phyloP scores from a whole-genome alignment of 345 rosid genomes.

The Angophora floribunda region DNA sequence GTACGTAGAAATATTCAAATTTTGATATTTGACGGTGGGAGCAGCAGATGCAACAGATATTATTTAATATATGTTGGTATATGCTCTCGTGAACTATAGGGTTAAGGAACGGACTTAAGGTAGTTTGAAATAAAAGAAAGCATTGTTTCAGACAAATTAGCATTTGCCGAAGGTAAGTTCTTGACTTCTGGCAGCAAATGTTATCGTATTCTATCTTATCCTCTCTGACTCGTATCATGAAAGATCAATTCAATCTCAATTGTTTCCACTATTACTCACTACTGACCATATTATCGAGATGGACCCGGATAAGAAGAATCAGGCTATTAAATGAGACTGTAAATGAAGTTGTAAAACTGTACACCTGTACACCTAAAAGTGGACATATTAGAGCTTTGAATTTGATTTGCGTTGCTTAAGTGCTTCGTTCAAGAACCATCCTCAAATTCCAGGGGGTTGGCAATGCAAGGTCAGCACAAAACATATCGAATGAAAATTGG shows the following conservation, averaged over 20 bases:
- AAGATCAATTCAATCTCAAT: too few species aligned
- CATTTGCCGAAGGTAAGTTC: not conserved
- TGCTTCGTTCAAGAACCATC: not conserved
- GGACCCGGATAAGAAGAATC: fast-evolving
- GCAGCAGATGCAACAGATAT: not conserved
- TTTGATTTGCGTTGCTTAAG: not conserved
- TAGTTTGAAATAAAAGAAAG: not conserved
- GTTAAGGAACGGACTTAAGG: not conserved
- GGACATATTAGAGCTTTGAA: not conserved
- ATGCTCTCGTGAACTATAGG: not conserved
- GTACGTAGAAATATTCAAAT: not conserved
- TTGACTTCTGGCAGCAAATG: too few species aligned
- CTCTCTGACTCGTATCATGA: too few species aligned
- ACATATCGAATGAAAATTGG: too few species aligned
- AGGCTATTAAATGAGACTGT: too few species aligned
- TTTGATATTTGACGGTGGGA: not conserved
- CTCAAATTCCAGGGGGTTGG: not conserved
- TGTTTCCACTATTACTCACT: too few species aligned
- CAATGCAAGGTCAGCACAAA: not conserved
- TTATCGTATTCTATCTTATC: too few species aligned
- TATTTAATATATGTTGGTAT: not conserved
- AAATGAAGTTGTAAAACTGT: too few species aligned
- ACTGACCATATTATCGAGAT: too few species aligned
- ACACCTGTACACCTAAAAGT: too few species aligned
- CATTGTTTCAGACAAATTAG: too few species aligned